A percentile compares a stretch with the other conserved stretches of the same genome.
phyloP scores from a whole-genome alignment of 1,284 basidiomycete genomes.

The Moesziomyces globuligerus region DNA sequence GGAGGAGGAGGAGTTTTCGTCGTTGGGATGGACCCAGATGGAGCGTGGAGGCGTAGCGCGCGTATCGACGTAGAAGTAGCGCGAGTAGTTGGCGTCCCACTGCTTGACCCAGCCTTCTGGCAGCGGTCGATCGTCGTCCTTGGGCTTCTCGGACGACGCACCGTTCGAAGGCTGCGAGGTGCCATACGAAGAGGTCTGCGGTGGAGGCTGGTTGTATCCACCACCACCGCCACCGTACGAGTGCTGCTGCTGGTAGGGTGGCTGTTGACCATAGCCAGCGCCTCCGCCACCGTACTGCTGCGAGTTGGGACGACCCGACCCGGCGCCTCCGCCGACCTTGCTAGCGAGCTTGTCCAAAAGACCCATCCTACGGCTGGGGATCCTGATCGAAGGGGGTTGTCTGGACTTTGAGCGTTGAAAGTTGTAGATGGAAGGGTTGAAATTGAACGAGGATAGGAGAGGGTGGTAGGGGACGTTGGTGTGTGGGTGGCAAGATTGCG shows the following conservation, averaged over 20 bases:
- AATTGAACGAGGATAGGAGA: too few relatives aligned
- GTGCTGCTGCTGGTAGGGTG: constrained; percentile 24
- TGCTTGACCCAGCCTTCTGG: constrained; percentile 64
- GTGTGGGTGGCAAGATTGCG: too few relatives aligned
- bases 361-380: too few relatives aligned
- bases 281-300: constrained; percentile 39
- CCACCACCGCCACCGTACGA: constrained; percentile 26
- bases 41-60: constrained; percentile 58
- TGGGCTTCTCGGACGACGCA: constrained; percentile 22
- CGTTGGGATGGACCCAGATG: constrained; percentile 62
- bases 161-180: constrained; percentile 10
- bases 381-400: too few relatives aligned
- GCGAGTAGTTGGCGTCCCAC: constrained; percentile 62
- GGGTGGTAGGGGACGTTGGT: too few relatives aligned
- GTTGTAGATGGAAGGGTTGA: too few relatives aligned
- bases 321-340: constrained; percentile 48
- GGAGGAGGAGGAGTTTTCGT: constrained; percentile 31
- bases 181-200: constrained; percentile 13
- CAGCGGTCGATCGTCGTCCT: constrained; percentile 52
- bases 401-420: too few relatives aligned
- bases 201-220: constrained; percentile 8
- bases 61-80: constrained; percentile 66
- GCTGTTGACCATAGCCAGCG: constrained; percentile 27
- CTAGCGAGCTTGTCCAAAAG: constrained; percentile 58
- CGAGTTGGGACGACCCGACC: constrained; percentile 25